Base-by-base conservation (phyloP, 768 basidiomycete species). In the Xerocomellus amylosporus region DNA sequence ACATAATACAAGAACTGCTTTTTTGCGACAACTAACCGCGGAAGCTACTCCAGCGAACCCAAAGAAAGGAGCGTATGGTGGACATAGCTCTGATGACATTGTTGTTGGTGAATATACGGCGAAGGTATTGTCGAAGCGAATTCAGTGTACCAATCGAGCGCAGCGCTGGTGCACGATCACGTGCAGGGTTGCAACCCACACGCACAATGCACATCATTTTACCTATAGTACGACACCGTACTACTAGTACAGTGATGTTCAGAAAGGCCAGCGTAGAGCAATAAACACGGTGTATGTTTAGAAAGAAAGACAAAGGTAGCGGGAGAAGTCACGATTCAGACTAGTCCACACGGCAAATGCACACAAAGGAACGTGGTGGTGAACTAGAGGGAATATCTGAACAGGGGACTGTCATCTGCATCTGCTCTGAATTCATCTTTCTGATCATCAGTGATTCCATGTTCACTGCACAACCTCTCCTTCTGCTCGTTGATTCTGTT, bases 41-140 rank as follows among this genome's bases (percentile, higher is more conserved):
- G 88, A 81, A n/a, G 93, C 90, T 30, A 98, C 96, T 47, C 96
- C 96, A 46, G 89, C 95, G 71, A 99, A 95, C 26, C 95, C 96
- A 71, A 98, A 97, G 85, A 98, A 98, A 48, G 93, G 91, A 47
- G 95, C 95, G 70, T 90, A 98, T 30, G 94, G 91, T 57, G 93
- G 93, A 71, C 93, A 97, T 46, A 81, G 59, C 41, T 71, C 70
- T 49, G 68, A 55, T 24, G 84, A 81, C 84, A 85, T 86, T 39
- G 55, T 36, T 48, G 38, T 24, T 40, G 48, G 34, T 31, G 33
- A 40, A 53, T 58, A 42, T 30, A 15, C 8, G 43, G 28, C 24
- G n/a, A 46, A 34, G 5, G 44, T 49, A 42, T 48, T 48, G 34
- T 44, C 34, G 17, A 19, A 37, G 20, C 26, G n/a, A 38, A 30